These are phyloP conservation scores for Alternaria postmessia DNA, from an alignment of 2,329 filamentous ascomycete genomes.

Conservation along the genomic window DNA sequence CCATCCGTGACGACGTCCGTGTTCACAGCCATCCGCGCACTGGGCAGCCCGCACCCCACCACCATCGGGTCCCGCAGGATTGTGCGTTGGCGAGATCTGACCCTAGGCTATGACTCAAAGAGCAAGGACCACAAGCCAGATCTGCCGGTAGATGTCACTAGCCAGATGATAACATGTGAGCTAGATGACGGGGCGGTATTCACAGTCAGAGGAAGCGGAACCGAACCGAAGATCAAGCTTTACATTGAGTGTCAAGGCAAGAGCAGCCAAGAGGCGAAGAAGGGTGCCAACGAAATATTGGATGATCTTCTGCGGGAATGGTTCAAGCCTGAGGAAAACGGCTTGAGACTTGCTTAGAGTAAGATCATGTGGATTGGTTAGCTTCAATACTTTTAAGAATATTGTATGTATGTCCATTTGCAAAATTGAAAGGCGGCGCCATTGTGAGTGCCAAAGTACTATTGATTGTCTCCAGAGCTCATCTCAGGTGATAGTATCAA, in stretches of 20 bases:
- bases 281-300: slow-evolving; percentile 56
- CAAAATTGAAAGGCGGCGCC: neutral
- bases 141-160: slow-evolving; percentile 64
- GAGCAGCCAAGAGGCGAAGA: slow-evolving; percentile 54
- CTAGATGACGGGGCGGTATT: slow-evolving; percentile 64
- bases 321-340: slow-evolving; percentile 55
- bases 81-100: slow-evolving; percentile 68
- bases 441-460: neutral
- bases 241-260: slow-evolving; percentile 61
- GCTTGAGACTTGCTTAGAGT: slow-evolving; percentile 41
- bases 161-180: slow-evolving; percentile 71
- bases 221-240: slow-evolving; percentile 72
- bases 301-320: slow-evolving; percentile 58
- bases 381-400: neutral
- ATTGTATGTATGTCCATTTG: neutral
- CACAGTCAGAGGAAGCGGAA: slow-evolving; percentile 68
- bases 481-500: neutral
- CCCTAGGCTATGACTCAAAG: slow-evolving; percentile 66
- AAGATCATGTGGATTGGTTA: neutral
- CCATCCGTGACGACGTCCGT: slow-evolving; percentile 61
- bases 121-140: slow-evolving; percentile 61
- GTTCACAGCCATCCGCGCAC: slow-evolving; percentile 62
- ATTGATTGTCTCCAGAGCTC: neutral
- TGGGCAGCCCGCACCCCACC: slow-evolving; percentile 54
- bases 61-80: slow-evolving; percentile 63